Conservation (phyloP, 1,284 basidiomycete species). For the Boletus austroedulis region DNA sequence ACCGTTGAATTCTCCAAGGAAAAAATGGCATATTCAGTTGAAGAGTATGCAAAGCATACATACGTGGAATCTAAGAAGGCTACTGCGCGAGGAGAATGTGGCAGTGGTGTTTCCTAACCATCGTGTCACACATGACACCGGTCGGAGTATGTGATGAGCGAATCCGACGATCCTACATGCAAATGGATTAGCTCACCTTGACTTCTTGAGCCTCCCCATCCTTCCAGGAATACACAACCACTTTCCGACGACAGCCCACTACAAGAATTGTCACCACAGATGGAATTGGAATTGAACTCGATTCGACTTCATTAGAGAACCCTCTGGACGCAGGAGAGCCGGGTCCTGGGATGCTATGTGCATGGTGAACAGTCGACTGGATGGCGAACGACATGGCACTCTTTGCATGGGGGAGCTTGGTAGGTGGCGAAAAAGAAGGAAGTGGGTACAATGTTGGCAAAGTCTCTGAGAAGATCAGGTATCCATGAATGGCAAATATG, state of each 20-base stretch:
- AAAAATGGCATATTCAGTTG: constrained; percentile 74
- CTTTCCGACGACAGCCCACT: constrained; percentile 82
- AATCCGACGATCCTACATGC: background rate
- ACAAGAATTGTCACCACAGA: constrained; percentile 73
- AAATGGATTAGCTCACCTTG: constrained; percentile 47
- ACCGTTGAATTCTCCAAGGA: constrained; percentile 58
- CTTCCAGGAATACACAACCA: constrained; percentile 85
- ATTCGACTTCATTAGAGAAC: constrained; percentile 37
- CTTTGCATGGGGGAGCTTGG: constrained; percentile 69
- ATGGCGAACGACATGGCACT: constrained; percentile 79
- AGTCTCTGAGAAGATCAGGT: constrained; percentile 45
- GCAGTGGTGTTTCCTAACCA: constrained; percentile 69
- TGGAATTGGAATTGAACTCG: constrained; percentile 41
- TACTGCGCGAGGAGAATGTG: constrained; percentile 81
- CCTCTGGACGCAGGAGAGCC: constrained; percentile 5
- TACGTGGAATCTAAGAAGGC: constrained; percentile 63
- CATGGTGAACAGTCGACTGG: constrained; percentile 55
- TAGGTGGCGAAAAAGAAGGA: constrained; percentile 65
- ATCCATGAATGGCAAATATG: background rate
- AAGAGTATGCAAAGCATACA: constrained; percentile 75
- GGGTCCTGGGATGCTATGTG: constrained; percentile 10
- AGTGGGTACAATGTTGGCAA: constrained; percentile 63
- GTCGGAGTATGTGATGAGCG: background rate
- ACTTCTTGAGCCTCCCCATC: constrained; percentile 78
- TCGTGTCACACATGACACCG: constrained; percentile 2